Conservation (phyloP, 306 rosid species). For the Cicer bijugum region DNA sequence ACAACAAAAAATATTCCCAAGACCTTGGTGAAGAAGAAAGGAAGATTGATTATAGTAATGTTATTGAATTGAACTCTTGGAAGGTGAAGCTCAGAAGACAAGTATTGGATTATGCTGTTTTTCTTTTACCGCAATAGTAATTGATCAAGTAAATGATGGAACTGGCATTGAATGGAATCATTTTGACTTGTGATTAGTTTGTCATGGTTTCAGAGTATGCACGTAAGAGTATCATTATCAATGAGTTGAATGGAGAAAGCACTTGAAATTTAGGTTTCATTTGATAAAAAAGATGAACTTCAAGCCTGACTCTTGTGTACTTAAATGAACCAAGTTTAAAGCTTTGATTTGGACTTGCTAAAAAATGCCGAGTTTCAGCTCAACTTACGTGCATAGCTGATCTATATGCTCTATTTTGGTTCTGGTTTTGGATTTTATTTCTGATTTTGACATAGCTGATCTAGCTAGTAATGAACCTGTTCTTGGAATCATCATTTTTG, state of each 20-base stretch:
- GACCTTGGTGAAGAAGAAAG: background rate
- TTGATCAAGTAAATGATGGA: constrained; percentile 30
- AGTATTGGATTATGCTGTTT: constrained; percentile 28
- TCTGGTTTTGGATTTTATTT: constrained; percentile 5
- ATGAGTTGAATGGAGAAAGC: background rate
- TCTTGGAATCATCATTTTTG: constrained; percentile 3
- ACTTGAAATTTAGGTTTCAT: constrained; percentile 4
- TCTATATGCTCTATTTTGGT: constrained; percentile 18
- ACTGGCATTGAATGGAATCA: constrained; percentile 7
- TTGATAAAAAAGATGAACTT: constrained; percentile 2
- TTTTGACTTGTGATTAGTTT: constrained; percentile 10
- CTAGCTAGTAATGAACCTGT: background rate
- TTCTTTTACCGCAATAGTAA: background rate
- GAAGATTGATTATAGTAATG: constrained; percentile 5
- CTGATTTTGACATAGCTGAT: constrained; percentile 30
- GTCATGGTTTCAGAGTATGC: constrained; percentile 22
- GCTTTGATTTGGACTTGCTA: background rate
- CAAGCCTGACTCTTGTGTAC: background rate
- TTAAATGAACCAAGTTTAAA: background rate
- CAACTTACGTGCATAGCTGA: background rate
- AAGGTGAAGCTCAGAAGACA: background rate
- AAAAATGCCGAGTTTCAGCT: constrained; percentile 14
- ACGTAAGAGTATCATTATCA: background rate
- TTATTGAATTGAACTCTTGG: constrained; percentile 30
- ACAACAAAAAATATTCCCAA: background rate